These are phyloP conservation scores for Anisodus tanguticus DNA, from an alignment of 257 asterid species.

Conservation along the genomic window DNA sequence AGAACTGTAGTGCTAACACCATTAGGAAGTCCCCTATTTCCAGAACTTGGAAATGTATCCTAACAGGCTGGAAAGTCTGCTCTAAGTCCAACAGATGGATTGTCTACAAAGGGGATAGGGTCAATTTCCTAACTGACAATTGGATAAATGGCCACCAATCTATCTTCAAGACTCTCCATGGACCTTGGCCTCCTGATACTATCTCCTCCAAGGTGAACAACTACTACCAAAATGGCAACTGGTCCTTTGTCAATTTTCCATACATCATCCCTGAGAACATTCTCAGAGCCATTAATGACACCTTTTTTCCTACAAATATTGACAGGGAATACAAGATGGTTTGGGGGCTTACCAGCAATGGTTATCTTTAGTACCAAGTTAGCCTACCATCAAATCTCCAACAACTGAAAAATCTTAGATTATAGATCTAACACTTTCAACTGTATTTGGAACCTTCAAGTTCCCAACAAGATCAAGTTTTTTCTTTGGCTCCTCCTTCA, in stretches of 20 bases:
- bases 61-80: not conserved
- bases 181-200: too few relatives aligned
- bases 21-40: too few relatives aligned
- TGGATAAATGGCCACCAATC: not conserved
- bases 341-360: not conserved
- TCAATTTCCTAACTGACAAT: too few relatives aligned
- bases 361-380: too few relatives aligned
- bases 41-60: not conserved
- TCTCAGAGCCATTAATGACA: too few relatives aligned
- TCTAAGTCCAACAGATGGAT: not conserved
- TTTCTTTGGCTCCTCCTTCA: not conserved
- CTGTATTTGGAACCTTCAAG: not conserved
- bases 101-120: not conserved
- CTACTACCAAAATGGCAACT: too few relatives aligned
- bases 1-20: too few relatives aligned
- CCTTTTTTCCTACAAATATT: too few relatives aligned
- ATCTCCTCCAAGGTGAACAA: too few relatives aligned
- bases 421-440: not conserved
- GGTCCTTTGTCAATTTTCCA: not conserved
- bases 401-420: fast-evolving
- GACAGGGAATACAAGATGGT: too few relatives aligned
- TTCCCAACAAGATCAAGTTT: too few relatives aligned
- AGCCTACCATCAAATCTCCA: not conserved
- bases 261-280: not conserved
- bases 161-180: not conserved